Percentiles rank a stretch among this genome's conserved stretches.
These are phyloP conservation scores for Pleurotus ostreatus DNA, from an alignment of 768 basidiomycete species.

Conservation along the genomic window DNA sequence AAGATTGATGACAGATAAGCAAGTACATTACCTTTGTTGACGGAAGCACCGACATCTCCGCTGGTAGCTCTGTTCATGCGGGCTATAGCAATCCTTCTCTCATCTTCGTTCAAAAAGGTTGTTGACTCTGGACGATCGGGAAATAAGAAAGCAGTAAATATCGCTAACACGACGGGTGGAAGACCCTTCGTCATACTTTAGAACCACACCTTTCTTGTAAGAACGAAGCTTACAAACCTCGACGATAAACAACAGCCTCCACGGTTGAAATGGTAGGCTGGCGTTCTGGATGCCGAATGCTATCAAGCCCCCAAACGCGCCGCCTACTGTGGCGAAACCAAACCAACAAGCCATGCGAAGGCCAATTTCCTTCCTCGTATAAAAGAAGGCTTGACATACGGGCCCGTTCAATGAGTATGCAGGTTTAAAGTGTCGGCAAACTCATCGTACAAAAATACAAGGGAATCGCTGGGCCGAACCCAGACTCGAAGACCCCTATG, in stretches of 20 bases:
- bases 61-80: conserved; percentile 65
- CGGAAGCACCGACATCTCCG: conserved; percentile 59
- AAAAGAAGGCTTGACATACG: conserved; percentile 57
- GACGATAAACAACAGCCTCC: conserved; percentile 69
- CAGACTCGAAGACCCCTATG: conserved; percentile 76
- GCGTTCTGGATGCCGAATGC: conserved; percentile 75
- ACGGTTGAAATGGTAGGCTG: conserved; percentile 42
- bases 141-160: conserved; percentile 49
- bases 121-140: conserved; percentile 75
- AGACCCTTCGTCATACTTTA: conserved; percentile 41
- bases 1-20: neutral
- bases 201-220: neutral
- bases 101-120: conserved; percentile 45
- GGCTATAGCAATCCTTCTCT: conserved; percentile 59
- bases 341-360: conserved; percentile 80
- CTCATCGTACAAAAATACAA: conserved; percentile 66
- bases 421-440: neutral
- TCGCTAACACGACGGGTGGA: conserved; percentile 63
- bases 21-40: conserved; percentile 50
- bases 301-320: conserved; percentile 79
- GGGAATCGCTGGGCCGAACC: conserved; percentile 74
- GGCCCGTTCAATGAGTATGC: neutral
- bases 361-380: conserved; percentile 72
- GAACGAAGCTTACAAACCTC: conserved; percentile 38
- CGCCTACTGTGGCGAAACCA: conserved; percentile 79